Evolutionary conservation across 2,329 filamentous ascomycete species (phyloP).

Genomic region (Xylariaceae sp.): DNA sequence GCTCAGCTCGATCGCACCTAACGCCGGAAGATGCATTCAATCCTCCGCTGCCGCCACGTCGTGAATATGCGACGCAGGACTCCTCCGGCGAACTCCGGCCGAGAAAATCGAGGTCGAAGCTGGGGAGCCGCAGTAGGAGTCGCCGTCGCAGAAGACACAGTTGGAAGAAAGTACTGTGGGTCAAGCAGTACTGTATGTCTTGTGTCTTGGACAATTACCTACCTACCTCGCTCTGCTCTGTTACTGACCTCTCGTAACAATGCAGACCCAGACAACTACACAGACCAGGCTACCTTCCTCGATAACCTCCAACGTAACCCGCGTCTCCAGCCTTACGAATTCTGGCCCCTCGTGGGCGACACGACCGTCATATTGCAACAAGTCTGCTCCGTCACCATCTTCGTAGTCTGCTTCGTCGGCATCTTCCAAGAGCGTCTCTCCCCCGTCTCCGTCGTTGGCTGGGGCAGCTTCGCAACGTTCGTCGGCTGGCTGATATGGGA

Average conservation of each 20-base stretch:
- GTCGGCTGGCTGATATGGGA: conserved; percentile 91
- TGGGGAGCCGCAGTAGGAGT: conserved; percentile 57
- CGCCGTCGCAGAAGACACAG: conserved; percentile 63
- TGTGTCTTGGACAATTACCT: conserved; percentile 7
- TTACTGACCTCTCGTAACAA: background rate
- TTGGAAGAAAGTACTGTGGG: conserved; percentile 97
- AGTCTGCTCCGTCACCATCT: conserved; percentile 90
- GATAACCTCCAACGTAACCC: conserved; percentile 94
- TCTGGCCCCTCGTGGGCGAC: conserved; percentile 93
- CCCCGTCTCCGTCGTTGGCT: conserved; percentile 81
- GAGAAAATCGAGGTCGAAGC: conserved; percentile 41
- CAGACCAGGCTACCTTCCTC: conserved; percentile 92
- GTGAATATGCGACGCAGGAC: conserved; percentile 29
- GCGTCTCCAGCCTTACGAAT: conserved; percentile 89
- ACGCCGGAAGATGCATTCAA: conserved; percentile 81
- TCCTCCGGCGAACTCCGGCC: conserved; percentile 33
- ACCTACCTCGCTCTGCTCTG: too few relatives aligned
- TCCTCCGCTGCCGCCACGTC: conserved; percentile 55
- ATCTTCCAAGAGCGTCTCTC: conserved; percentile 86
- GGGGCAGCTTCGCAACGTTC: conserved; percentile 76
- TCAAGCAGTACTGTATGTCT: conserved; percentile 84
- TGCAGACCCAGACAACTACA: conserved; percentile 95
- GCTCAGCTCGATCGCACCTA: conserved; percentile 60
- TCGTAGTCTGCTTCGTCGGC: conserved; percentile 86
- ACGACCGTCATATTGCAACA: conserved; percentile 97